Conservation (phyloP, 2,329 filamentous ascomycete species). For the Aureobasidium pullulans region DNA sequence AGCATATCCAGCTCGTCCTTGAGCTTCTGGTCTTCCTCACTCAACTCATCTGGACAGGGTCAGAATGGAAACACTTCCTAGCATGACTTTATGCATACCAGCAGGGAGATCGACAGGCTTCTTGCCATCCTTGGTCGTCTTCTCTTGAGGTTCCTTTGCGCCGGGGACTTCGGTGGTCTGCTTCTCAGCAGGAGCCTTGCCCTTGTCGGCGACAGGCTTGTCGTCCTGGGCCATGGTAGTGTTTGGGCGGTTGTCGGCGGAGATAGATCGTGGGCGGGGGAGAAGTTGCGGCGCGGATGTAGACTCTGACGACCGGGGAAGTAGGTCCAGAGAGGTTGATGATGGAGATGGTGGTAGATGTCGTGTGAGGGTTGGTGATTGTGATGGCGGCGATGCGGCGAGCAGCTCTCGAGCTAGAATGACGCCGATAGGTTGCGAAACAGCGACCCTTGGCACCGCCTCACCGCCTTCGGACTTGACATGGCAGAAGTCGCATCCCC, state of each 20-base stretch:
- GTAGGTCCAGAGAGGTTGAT: neutral
- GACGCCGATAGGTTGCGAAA: neutral
- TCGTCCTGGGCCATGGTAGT: slow-evolving; percentile 82
- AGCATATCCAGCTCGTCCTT: slow-evolving; percentile 98
- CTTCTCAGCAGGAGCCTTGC: slow-evolving; percentile 63
- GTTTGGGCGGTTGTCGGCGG: neutral
- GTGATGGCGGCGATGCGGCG: slow-evolving; percentile 5
- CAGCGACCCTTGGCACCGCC: neutral
- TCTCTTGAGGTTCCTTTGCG: slow-evolving; percentile 48
- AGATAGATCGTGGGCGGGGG: neutral
- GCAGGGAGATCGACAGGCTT: slow-evolving; percentile 60
- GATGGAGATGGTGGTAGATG: slow-evolving; percentile 18
- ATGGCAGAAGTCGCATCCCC: neutral
- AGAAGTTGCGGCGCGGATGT: neutral
- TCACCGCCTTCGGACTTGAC: slow-evolving; percentile 16
- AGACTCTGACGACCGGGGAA: neutral
- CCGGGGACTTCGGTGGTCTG: slow-evolving; percentile 48
- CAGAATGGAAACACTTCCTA: neutral
- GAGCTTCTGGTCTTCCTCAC: slow-evolving; percentile 94
- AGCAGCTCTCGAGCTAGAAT: slow-evolving; percentile 2
- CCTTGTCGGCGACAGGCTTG: slow-evolving; percentile 83
- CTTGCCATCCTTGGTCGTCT: slow-evolving; percentile 61
- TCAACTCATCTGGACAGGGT: slow-evolving; percentile 70
- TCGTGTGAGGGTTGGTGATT: slow-evolving; percentile 17
- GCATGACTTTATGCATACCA: slow-evolving; percentile 1